A percentile compares a stretch with the other conserved stretches of the same genome.
phyloP scores from a whole-genome alignment of 1,139 yeast species.

The Magnusiomyces suaveolens region DNA sequence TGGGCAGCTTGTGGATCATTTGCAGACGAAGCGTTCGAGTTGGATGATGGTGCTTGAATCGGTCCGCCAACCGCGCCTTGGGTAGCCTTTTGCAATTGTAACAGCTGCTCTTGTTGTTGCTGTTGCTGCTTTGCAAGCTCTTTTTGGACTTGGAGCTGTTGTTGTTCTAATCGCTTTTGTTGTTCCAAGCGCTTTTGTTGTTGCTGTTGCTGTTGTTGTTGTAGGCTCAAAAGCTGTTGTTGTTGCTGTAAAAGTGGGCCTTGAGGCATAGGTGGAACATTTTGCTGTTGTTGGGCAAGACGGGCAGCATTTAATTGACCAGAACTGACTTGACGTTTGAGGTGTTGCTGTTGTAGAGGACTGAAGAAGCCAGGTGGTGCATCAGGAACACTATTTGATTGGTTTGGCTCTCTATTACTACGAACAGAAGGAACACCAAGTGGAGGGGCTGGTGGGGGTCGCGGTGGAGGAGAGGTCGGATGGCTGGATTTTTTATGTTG shows the following conservation, averaged over 20 bases:
- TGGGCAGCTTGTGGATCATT: constrained; percentile 34
- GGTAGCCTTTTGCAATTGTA: constrained; percentile 29
- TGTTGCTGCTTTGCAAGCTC: constrained; percentile 18
- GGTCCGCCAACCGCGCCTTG: constrained; percentile 26
- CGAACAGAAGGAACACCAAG: constrained; percentile 32
- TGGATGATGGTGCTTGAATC: constrained; percentile 21
- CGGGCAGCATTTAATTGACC: constrained; percentile 9
- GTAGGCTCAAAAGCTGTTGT: constrained; percentile 17
- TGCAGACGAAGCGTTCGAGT: constrained; percentile 26
- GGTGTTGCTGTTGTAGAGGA: constrained; percentile 15
- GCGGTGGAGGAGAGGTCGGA: constrained; percentile 30
- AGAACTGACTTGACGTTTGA: constrained; percentile 11
- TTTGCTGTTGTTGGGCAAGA: constrained; percentile 21
- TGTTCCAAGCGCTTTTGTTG: constrained; percentile 17
- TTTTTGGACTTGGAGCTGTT: constrained; percentile 13
- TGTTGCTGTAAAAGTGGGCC: constrained; percentile 10
- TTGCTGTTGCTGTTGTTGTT: constrained; percentile 16
- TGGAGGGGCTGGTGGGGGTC: constrained; percentile 38
- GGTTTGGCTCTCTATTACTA: constrained; percentile 15
- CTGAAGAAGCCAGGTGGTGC: constrained; percentile 12
- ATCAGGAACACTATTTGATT: not conserved
- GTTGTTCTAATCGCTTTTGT: constrained; percentile 13
- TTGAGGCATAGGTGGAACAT: constrained; percentile 16
- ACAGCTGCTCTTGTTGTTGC: constrained; percentile 22
- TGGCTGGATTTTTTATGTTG: constrained; percentile 13